phyloP scores from a whole-genome alignment of 176 grass and related monocot genomes.

The Eleusine indica region DNA sequence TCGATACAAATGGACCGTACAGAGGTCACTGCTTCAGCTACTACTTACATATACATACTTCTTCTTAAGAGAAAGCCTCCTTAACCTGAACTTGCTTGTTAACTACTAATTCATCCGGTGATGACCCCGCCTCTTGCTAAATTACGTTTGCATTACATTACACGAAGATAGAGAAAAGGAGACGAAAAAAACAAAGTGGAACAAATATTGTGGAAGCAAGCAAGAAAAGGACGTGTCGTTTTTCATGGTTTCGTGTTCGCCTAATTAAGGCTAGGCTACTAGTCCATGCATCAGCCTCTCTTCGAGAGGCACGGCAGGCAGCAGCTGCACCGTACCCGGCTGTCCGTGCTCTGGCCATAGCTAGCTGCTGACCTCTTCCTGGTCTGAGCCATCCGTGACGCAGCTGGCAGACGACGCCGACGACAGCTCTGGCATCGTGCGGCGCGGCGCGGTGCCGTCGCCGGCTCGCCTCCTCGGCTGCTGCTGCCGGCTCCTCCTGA shows the following conservation, averaged over 20 bases:
- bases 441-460: background rate
- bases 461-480: constrained; percentile 21
- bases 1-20: background rate
- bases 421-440: background rate
- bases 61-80: constrained; percentile 30
- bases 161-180: background rate
- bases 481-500: constrained; percentile 45
- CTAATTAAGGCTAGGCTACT: constrained; percentile 34
- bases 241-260: constrained; percentile 15
- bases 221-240: constrained; percentile 32
- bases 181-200: background rate
- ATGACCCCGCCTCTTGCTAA: constrained; percentile 16
- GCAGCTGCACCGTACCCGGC: background rate
- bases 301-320: constrained; percentile 35
- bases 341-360: background rate
- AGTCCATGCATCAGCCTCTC: constrained; percentile 31
- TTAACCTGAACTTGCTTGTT: constrained; percentile 32
- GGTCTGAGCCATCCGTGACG: constrained; percentile 55
- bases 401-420: constrained; percentile 63
- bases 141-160: constrained; percentile 43
- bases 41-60: background rate
- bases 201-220: constrained; percentile 13
- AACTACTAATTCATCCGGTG: constrained; percentile 26
- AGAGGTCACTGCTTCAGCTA: constrained; percentile 29
- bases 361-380: constrained; percentile 69